Base-by-base conservation (phyloP, 176 grass and related monocot genomes). In the Pontederia paniculata region DNA sequence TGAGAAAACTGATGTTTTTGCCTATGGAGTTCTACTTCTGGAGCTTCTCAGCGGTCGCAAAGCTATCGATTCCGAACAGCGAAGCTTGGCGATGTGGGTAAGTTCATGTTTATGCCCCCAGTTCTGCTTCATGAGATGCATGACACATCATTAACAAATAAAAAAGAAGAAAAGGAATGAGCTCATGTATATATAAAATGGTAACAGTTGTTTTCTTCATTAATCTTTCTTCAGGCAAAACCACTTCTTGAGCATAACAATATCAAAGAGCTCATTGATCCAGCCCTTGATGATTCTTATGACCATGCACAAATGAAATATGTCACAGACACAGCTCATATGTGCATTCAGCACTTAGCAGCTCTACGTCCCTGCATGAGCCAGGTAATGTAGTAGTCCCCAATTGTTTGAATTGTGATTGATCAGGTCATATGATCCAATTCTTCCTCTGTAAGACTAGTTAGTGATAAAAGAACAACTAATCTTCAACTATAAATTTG, bases 1-100 rank as follows among this genome's bases (percentile, higher is more conserved):
- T 65, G 91, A 87, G 79, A 97, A 90, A 78, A 97, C 76, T 1
- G 86, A 87, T 64, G 75, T 90, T 49, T 90, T 73, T 72, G 77
- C 86, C 16, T 81, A 57, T 17, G 93, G 93, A 46, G 74, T 97
- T 50, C 58, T 90, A 16, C 71, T 88, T 12, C 80, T 90, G 1
- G 83, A 97, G 81, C 83, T 84, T 60, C 62, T 90, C 59, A 75
- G 80, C 2, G 93, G 93, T 28, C 83, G 77, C 10, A 75, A 50
- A 57, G 91, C 86, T 51, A n/a, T 97, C n/a, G 80, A 84, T 52
- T 46, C 42, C 10, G 60, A 65, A 10, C 85, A 76, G 69, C 74
- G 78, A 18, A 90, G 83, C 55, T 73, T 90, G 48, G 46, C 81
- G 52, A 50, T 79, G 20, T 90, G 93, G 91, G 88, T 91, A 73